Conservation (phyloP, 352 stramenopile genomes). For the Globisporangium rhizosaccharum region DNA sequence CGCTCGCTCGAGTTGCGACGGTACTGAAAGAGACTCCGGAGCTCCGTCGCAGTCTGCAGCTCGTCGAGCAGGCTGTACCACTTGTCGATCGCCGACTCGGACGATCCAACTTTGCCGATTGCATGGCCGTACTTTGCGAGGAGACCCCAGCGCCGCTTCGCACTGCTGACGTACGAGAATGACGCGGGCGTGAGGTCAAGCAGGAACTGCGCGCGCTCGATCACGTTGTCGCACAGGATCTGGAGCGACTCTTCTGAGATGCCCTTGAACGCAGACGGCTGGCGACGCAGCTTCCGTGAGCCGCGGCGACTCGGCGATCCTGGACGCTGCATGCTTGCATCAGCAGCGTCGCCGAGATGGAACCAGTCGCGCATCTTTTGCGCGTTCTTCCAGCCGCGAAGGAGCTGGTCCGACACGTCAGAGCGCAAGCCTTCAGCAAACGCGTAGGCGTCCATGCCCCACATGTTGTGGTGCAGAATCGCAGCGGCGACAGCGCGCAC, state of each 20-base stretch:
- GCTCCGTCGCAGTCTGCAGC: slow-evolving; percentile 65
- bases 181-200: slow-evolving; percentile 68
- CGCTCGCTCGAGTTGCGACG: slow-evolving; percentile 69
- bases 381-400: slow-evolving; percentile 75
- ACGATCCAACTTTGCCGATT: slow-evolving; percentile 33
- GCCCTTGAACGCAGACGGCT: slow-evolving; percentile 75
- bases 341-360: slow-evolving; percentile 68
- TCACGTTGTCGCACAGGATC: slow-evolving; percentile 69
- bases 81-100: slow-evolving; percentile 58
- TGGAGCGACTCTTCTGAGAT: slow-evolving; percentile 65
- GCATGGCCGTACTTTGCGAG: slow-evolving; percentile 69
- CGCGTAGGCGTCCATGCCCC: slow-evolving; percentile 76
- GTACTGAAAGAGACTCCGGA: slow-evolving; percentile 69
- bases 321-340: slow-evolving; percentile 35
- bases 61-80: slow-evolving; percentile 82
- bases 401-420: slow-evolving; percentile 62
- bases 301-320: slow-evolving; percentile 23
- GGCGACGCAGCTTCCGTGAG: slow-evolving; percentile 38
- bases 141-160: slow-evolving; percentile 62
- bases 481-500: slow-evolving; percentile 67
- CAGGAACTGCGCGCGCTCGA: slow-evolving; percentile 61
- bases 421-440: slow-evolving; percentile 47
- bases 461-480: slow-evolving; percentile 87
- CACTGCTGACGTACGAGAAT: slow-evolving; percentile 68
- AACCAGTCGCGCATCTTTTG: slow-evolving; percentile 88